Percentiles rank a stretch among this genome's conserved stretches.
Evolutionary conservation across 192 early-diverging fungal species (phyloP).

Genomic region (Coemansia sp.): DNA sequence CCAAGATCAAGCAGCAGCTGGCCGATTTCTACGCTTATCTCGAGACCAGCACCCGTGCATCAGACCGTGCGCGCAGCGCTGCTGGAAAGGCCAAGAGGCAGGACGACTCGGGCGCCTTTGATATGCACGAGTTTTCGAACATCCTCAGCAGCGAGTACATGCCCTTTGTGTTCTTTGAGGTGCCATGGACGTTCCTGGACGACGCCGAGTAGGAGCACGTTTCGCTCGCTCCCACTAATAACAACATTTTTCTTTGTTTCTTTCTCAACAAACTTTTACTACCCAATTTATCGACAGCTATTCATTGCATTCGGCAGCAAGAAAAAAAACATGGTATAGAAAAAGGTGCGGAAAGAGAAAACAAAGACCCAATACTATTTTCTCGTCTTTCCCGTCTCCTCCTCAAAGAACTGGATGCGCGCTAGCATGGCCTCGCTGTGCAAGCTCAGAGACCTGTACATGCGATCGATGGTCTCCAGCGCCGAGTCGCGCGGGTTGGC

Average conservation of each 20-base stretch:
- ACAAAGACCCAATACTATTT: not conserved
- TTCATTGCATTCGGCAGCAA: not conserved
- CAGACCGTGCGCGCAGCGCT: conserved; percentile 21
- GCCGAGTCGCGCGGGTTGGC: conserved; percentile 34
- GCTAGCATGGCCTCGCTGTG: conserved; percentile 39
- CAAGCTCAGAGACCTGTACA: conserved; percentile 23
- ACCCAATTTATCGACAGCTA: too few relatives aligned
- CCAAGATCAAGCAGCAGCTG: conserved; percentile 75
- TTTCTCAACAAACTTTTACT: too few relatives aligned
- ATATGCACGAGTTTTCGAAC: conserved; percentile 80
- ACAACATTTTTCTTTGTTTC: too few relatives aligned
- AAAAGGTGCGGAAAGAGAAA: not conserved
- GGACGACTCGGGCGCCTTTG: conserved; percentile 60
- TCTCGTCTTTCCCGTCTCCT: conserved; percentile 12
- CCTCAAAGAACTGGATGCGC: conserved; percentile 41
- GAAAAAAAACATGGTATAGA: not conserved
- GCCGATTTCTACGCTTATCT: conserved; percentile 78
- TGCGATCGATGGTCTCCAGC: conserved; percentile 23
- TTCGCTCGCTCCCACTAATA: too few relatives aligned
- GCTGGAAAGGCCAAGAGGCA: conserved; percentile 26
- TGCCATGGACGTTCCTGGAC: conserved; percentile 43
- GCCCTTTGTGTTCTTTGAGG: conserved; percentile 64
- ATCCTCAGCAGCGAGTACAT: conserved; percentile 77
- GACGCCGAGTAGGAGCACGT: not conserved
- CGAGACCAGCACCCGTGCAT: conserved; percentile 64